phyloP scores from a whole-genome alignment of 139 green algal genomes.

The Chlamydomonas asymmetrica region DNA sequence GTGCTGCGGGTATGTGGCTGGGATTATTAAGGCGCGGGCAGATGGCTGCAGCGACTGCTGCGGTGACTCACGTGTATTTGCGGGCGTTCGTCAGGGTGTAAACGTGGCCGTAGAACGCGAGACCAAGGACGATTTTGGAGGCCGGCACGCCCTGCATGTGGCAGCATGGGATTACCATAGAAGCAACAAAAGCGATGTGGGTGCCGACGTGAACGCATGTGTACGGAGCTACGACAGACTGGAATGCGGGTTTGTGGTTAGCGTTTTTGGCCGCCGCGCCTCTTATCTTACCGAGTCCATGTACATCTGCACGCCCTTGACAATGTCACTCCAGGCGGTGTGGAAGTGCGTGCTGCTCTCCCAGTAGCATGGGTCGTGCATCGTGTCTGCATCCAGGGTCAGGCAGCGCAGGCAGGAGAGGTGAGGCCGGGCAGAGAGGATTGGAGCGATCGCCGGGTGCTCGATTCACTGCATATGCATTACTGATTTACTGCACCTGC shows the following conservation, averaged over 20 bases:
- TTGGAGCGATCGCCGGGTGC: not conserved
- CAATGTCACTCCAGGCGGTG: constrained; percentile 20
- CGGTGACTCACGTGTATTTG: too few species aligned
- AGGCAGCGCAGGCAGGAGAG: not conserved
- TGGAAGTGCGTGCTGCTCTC: constrained; percentile 15
- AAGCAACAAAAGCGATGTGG: too few species aligned
- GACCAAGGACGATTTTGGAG: constrained; percentile 16
- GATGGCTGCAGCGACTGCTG: too few species aligned
- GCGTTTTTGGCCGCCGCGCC: too few species aligned
- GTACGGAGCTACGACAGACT: too few species aligned
- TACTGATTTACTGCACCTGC: not conserved
- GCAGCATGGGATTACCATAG: too few species aligned
- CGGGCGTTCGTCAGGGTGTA: constrained; percentile 21
- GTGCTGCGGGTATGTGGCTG: too few species aligned
- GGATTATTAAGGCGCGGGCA: too few species aligned
- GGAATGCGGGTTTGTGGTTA: too few species aligned
- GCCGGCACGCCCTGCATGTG: constrained; percentile 17
- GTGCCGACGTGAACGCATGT: too few species aligned
- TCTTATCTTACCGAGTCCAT: too few species aligned
- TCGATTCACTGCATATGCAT: not conserved
- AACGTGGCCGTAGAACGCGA: constrained; percentile 30
- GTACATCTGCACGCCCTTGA: too few species aligned
- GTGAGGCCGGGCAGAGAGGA: not conserved
- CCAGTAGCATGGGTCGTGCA: constrained; percentile 33
- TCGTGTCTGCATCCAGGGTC: constrained; percentile 1